Evolutionary conservation across 148 eudicot genomes (phyloP), one percentile per base, ranked within the genome.

Genomic region (Agrostemma githago): DNA sequence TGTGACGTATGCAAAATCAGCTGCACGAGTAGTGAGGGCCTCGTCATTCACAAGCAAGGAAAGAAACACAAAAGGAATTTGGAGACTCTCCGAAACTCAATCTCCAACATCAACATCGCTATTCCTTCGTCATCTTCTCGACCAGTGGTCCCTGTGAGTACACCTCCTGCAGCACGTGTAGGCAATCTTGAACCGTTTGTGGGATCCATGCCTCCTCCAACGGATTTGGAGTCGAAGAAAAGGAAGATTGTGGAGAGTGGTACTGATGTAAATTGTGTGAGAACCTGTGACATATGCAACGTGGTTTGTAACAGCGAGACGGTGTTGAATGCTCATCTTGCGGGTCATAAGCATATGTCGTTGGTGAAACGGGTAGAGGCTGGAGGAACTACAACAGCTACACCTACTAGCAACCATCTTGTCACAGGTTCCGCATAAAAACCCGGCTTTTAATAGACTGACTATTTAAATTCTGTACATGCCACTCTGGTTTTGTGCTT

Each of bases 291-390:
- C 17, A 5, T 83, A 70, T 83, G 86, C 77, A 79, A 71, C 60
- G 84, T 85, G 78, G 86, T 85, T 9, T 85, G 88, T 71, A 83
- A 83, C 56, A 83, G 86, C 62, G 83, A 81, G 43, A 57, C 37
- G 4, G 84, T 72, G 17, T 83, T 78, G 73, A 44, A 17, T 16
- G 44, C 78, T 51, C 88, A 85, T 77, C 71, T 83, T 68, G 54
- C 78, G 17, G 86, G 88, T 17, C 75, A 80, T 53, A 85, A 80
- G 66, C 88, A 85, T 65, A 70, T 62, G 70, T 62, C 79, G 9
- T 76, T 78, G 82, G 77, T 78, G 42, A 78, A 73, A 76, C 69
- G 70, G 59, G 83, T 75, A 38, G 72, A 53, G 74, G 80, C 76
- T 70, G 78, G 38, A 65, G 46, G 1, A 12, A 61, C 62, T 4